Base-by-base conservation (phyloP, 2,329 filamentous ascomycete genomes). In the Rachicladosporium sp. region DNA sequence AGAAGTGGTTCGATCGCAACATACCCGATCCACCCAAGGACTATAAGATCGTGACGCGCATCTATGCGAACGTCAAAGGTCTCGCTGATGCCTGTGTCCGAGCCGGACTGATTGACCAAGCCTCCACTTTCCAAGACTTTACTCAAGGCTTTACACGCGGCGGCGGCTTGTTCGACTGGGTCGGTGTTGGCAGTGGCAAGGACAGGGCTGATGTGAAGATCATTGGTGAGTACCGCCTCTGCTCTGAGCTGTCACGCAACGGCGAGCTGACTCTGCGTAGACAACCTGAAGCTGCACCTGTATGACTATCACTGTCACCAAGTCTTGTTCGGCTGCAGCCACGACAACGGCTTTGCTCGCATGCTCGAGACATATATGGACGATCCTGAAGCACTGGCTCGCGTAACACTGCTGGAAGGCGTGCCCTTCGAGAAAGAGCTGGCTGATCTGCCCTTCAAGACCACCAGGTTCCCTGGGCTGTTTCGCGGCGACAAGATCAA, bases 241-340 rank as follows among this genome's bases (percentile, higher is more conserved):
- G 15, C 15, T 19, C 15, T 19, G 15, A 19, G 15, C 15, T 19
- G 15, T 19, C 15, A 19, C 15, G 15, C 15, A 19, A 19, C 15
- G 15, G 15, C 15, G 15, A 19, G 15, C 15, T 19, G 15, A 19
- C 15, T 19, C 15, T 19, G 15, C 15, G 29, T 46, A 74, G 73
- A 73, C 46, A 61, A 61, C 19, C 70, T 78, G 56, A 70, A 71
- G 48, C 54, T 73, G 35, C 66, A 70, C 54, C 58, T 75, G 37
- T 63, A 70, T 55, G 70, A 77, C 48, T 70, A 67, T 45, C 73
- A 76, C 48, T 79, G 75, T 51, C 73, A 71, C 38, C 73, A 76
- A 41, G 68, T 79, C 38, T 61, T 78, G 36, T 62, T 79, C 29
- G 76, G 74, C 6, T 76, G 73, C 54, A 71, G 70, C 10, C 69